Evolutionary conservation across 1,284 basidiomycete species (phyloP), one percentile per base, ranked within the genome.

Genomic region (Pyrrhoderma lamaoense): DNA sequence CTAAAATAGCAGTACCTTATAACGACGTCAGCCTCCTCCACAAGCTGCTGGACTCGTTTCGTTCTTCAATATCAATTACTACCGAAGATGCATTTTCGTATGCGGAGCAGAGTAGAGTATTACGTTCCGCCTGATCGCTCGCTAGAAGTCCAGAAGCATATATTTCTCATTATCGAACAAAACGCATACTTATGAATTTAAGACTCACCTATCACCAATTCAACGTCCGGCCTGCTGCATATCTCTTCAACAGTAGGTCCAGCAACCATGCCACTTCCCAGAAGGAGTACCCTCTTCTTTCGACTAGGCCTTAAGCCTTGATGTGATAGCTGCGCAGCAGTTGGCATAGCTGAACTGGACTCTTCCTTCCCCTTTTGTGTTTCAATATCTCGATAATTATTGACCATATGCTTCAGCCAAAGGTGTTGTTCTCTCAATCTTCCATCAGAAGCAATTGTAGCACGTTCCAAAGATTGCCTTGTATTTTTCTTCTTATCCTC

Each of bases 261-360:
- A 7, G 96, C 94, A 56, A 99, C 95, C 63, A 93, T 96, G 52
- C 95, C 95, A 56, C 89, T 92, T 47, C 95, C 96, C 49, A 99
- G 83, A 23, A 99, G 77, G 38, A 99, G 80, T 35, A 99, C 75
- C 73, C 90, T 96, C 65, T 77, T 77, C 54, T 11, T 31, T 11
- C 11, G 27, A 31, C 7, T 11, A 31, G 27, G 27, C 11, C 27
- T 31, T 5, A 31, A 5, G 11, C 11, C 27, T 31, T 11, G 27
- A 5, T 5, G 11, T 11, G 27, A 31, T 11, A 31, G 27, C 27
- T 31, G 27, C 5, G 5, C 27, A 5, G 27, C 5, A 11, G 27
- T 11, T 11, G 11, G 11, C 27, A 31, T 31, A 31, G 27, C 27
- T 11, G n/a, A 0, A 94, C 75, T 58, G 73, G 80, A 68, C 85